Percentiles rank a stretch among this genome's conserved stretches.
phyloP scores from a whole-genome alignment of 805 yeast species.

The Myxozyma geophila region DNA sequence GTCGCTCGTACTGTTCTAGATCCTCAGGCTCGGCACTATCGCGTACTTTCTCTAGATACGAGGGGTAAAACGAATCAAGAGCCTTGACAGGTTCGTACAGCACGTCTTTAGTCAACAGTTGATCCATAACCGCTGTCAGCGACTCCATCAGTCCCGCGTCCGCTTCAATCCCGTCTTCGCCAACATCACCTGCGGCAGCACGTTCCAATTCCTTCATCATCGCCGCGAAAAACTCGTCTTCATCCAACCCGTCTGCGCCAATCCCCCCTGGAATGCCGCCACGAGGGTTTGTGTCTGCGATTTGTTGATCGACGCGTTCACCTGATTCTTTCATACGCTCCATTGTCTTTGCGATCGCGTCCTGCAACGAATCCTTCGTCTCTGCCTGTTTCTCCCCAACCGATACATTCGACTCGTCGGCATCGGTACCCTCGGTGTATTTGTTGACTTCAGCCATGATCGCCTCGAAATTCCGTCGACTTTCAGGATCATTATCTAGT shows the following conservation, averaged over 20 bases:
- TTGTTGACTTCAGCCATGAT: conserved; percentile 45
- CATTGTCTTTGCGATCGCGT: conserved; percentile 78
- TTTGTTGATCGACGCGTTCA: conserved; percentile 65
- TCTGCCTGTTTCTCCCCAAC: not conserved
- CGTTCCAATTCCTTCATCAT: conserved; percentile 63
- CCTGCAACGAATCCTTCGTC: conserved; percentile 54
- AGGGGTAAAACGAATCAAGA: conserved; percentile 70
- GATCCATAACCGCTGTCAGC: conserved; percentile 74
- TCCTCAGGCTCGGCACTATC: conserved; percentile 54
- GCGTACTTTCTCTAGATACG: conserved; percentile 64
- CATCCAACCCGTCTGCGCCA: conserved; percentile 29
- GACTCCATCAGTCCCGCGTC: conserved; percentile 67
- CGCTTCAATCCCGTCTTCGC: conserved; percentile 47
- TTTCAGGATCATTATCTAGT: conserved; percentile 58
- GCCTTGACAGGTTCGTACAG: conserved; percentile 88
- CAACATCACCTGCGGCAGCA: conserved; percentile 47
- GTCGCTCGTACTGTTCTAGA: conserved; percentile 59
- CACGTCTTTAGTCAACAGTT: conserved; percentile 81
- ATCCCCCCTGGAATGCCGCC: too few species aligned
- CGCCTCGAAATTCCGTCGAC: conserved; percentile 56
- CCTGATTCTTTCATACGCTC: conserved; percentile 78
- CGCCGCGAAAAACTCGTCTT: conserved; percentile 62
- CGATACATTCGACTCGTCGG: conserved; percentile 36
- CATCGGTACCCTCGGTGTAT: conserved; percentile 8
- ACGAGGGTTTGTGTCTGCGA: conserved; percentile 38